Conservation (phyloP, 2,329 filamentous ascomycete genomes). For the Epichloe hybrida region DNA sequence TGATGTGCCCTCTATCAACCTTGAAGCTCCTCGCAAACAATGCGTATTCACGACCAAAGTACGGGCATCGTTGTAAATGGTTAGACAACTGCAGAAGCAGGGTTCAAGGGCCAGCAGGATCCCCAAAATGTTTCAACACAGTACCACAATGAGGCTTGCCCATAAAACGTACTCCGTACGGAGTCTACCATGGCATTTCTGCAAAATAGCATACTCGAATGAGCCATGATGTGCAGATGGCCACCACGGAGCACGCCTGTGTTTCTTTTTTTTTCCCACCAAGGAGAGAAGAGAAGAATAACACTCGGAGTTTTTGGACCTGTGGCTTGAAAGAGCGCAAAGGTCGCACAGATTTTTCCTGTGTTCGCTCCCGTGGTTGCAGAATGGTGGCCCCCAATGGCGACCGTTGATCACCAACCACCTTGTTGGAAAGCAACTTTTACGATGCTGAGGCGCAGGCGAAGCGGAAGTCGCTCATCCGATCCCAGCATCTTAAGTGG, state of each 20-base stretch:
- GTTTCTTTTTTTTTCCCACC: not conserved
- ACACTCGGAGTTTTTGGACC: not conserved
- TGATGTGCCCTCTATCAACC: too few species aligned
- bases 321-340: not conserved
- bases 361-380: not conserved
- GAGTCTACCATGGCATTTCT: not conserved
- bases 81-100: not conserved
- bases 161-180: not conserved
- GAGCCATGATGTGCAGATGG: not conserved
- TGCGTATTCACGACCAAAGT: not conserved
- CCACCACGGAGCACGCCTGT: not conserved
- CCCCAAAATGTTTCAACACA: not conserved
- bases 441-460: not conserved
- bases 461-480: not conserved
- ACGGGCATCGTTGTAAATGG: not conserved
- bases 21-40: not conserved
- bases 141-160: not conserved
- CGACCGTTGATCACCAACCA: not conserved
- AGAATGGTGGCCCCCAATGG: not conserved
- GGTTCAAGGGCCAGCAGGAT: not conserved
- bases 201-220: not conserved
- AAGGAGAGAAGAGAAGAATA: not conserved
- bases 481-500: not conserved
- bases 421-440: not conserved
- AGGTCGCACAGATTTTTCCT: not conserved